phyloP scores from a whole-genome alignment of 164 flowering plant genomes.

The Vitis rotundifolia region DNA sequence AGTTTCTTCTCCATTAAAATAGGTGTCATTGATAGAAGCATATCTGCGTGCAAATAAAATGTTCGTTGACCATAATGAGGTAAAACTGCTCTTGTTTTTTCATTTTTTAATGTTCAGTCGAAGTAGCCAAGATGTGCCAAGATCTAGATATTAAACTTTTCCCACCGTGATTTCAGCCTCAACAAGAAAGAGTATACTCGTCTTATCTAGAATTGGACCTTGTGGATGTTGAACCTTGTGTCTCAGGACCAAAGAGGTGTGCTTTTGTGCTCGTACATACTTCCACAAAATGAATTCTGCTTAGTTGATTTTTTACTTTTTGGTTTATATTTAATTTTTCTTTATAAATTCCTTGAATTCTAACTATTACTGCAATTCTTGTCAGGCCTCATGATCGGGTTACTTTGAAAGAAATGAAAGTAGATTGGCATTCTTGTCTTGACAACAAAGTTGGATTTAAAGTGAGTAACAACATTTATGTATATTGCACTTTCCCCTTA shows the following conservation, averaged over 20 bases:
- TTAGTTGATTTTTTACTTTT: not conserved
- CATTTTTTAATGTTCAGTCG: not conserved
- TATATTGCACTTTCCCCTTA: not conserved
- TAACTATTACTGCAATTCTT: slow-evolving; percentile 5
- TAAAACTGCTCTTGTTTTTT: slow-evolving; percentile 9
- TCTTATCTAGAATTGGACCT: slow-evolving; percentile 74
- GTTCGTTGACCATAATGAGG: slow-evolving; percentile 91
- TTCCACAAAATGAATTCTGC: not conserved
- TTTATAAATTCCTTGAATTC: not conserved
- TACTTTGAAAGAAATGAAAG: slow-evolving; percentile 83
- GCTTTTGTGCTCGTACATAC: not conserved
- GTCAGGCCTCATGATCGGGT: slow-evolving; percentile 93
- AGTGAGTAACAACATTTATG: slow-evolving; percentile 39
- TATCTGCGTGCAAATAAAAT: slow-evolving; percentile 81
- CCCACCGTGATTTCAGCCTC: slow-evolving; percentile 53
- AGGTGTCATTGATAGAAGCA: slow-evolving; percentile 89
- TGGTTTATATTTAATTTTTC: not conserved
- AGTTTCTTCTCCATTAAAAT: not conserved
- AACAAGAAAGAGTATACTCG: slow-evolving; percentile 75
- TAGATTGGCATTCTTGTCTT: slow-evolving; percentile 91
- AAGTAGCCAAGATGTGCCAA: not conserved
- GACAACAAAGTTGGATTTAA: slow-evolving; percentile 90
- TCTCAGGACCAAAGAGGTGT: slow-evolving; percentile 94
- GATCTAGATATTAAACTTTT: not conserved
- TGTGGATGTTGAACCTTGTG: slow-evolving; percentile 82